Evolutionary conservation across 164 flowering plant species (phyloP).

Genomic region (Brasenia schreberi): DNA sequence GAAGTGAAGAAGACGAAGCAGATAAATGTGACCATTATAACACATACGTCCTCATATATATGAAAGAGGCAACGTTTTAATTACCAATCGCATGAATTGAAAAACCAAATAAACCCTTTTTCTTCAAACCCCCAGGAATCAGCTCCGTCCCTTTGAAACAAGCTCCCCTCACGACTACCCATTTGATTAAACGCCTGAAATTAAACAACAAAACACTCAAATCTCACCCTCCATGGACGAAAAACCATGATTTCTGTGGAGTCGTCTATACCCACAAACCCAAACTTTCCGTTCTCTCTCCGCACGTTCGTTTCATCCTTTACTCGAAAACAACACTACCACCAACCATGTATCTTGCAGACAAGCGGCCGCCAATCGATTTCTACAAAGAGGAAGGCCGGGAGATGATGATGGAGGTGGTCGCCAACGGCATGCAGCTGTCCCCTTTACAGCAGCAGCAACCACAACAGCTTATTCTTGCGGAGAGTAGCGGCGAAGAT

Average conservation of each 20-base stretch:
- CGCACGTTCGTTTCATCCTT: neutral
- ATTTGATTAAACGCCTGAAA: neutral
- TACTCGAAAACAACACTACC: neutral
- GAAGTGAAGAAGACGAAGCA: no score
- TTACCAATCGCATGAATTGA: no score
- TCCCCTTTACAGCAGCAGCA: slow-evolving; percentile 18
- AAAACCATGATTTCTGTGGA: neutral
- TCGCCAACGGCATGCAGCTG: slow-evolving; percentile 15
- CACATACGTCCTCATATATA: no score
- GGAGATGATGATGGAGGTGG: slow-evolving; percentile 45
- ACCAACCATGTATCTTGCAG: slow-evolving; percentile 39
- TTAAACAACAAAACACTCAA: neutral
- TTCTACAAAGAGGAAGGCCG: slow-evolving; percentile 40
- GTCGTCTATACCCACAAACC: no score
- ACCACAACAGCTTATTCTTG: slow-evolving; percentile 31
- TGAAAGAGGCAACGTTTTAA: no score
- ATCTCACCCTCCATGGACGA: neutral
- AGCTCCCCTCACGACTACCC: neutral
- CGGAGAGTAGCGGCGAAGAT: slow-evolving; percentile 50
- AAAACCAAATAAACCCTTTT: no score
- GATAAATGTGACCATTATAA: no score
- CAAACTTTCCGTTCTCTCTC: no score
- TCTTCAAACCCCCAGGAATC: neutral
- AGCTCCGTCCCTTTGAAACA: neutral
- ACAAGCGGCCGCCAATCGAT: slow-evolving; percentile 46